A percentile compares a stretch with the other conserved stretches of the same genome.
Conservation (phyloP, 805 yeast genomes). For the Kazachstania kunashirensis region DNA sequence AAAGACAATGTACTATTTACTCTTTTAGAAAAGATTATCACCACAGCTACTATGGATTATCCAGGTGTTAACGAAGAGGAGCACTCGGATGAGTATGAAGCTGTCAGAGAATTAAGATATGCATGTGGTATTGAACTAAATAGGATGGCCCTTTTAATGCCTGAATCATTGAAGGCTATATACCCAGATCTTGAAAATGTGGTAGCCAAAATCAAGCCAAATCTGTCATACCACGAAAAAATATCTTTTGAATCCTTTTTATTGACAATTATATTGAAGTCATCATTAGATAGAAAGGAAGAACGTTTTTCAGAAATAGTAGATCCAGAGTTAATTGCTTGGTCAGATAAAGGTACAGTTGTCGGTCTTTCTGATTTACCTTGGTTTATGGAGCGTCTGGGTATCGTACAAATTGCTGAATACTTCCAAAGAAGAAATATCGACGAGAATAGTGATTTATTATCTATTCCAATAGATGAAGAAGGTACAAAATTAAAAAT, state of each 20-base stretch:
- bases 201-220: constrained; percentile 59
- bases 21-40: constrained; percentile 73
- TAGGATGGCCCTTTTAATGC: constrained; percentile 89
- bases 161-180: constrained; percentile 74
- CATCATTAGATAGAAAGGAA: constrained; percentile 60
- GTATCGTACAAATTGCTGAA: constrained; percentile 86
- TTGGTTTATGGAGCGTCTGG: constrained; percentile 97
- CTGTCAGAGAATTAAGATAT: constrained; percentile 77
- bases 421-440: constrained; percentile 81
- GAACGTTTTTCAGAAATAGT: constrained; percentile 79
- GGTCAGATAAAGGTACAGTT: constrained; percentile 88
- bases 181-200: constrained; percentile 76
- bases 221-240: constrained; percentile 80
- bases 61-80: constrained; percentile 43
- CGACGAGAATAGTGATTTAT: constrained; percentile 60
- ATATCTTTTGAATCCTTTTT: constrained; percentile 90
- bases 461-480: constrained; percentile 82
- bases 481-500: constrained; percentile 68
- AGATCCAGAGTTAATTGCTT: constrained; percentile 83
- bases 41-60: constrained; percentile 75
- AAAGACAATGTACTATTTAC: constrained; percentile 76
- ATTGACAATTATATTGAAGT: constrained; percentile 82
- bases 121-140: constrained; percentile 93
- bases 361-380: constrained; percentile 83
- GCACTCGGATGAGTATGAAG: constrained; percentile 64